phyloP scores from a whole-genome alignment of 2,329 filamentous ascomycete species.

The Trichoderma hamatum region DNA sequence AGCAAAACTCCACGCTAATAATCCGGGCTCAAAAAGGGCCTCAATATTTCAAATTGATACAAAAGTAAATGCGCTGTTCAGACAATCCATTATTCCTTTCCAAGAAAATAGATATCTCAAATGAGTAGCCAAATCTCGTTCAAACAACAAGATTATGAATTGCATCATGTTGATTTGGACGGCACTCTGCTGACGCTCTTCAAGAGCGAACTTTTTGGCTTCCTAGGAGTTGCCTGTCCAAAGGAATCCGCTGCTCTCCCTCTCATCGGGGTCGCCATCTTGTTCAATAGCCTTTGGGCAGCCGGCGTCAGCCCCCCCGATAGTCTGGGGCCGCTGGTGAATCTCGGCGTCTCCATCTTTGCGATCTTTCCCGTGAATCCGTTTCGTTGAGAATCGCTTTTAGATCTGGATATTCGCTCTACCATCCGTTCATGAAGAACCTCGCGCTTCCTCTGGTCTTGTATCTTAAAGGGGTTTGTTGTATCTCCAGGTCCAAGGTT shows the following conservation, averaged over 20 bases:
- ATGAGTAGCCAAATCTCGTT: not conserved
- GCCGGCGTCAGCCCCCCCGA: slow-evolving; percentile 70
- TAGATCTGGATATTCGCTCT: slow-evolving; percentile 74
- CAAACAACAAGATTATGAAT: not conserved
- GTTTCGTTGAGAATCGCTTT: slow-evolving; percentile 62
- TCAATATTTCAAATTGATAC: not conserved
- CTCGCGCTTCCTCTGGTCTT: slow-evolving; percentile 75
- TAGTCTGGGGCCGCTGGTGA: slow-evolving; percentile 66
- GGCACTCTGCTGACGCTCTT: slow-evolving; percentile 39
- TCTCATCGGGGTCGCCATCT: slow-evolving; percentile 54
- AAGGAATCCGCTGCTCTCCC: slow-evolving; percentile 41
- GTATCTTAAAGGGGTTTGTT: slow-evolving; percentile 80
- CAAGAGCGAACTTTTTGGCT: slow-evolving; percentile 45
- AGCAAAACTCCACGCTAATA: slow-evolving; percentile 11
- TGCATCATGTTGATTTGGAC: slow-evolving; percentile 31
- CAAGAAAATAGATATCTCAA: not conserved
- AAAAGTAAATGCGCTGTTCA: not conserved
- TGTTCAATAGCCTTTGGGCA: slow-evolving; percentile 68
- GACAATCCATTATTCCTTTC: not conserved
- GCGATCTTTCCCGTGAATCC: slow-evolving; percentile 63
- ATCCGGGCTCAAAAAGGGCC: not conserved
- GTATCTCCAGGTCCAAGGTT: slow-evolving; percentile 62
- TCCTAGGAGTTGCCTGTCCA: slow-evolving; percentile 43
- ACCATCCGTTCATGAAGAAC: slow-evolving; percentile 84
- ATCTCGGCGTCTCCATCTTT: slow-evolving; percentile 67